Conservation (phyloP, 495 filamentous ascomycete species). For the Hypoxylon perforatum region DNA sequence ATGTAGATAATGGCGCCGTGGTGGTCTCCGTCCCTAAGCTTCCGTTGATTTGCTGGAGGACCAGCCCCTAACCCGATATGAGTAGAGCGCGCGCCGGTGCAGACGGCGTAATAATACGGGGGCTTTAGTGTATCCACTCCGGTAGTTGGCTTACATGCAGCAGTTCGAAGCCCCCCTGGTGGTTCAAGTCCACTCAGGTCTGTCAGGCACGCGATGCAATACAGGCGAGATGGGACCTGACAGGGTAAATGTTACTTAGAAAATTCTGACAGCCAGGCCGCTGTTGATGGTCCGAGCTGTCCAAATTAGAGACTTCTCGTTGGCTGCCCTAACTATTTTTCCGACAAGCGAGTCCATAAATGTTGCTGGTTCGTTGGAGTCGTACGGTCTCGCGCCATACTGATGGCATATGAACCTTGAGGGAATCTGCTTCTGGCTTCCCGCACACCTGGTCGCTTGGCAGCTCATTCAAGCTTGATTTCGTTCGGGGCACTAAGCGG, state of each 20-base stretch:
- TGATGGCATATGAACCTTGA: not conserved
- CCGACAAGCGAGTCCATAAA: not conserved
- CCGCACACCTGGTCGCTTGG: slow-evolving; percentile 1
- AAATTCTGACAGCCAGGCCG: no score
- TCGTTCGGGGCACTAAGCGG: slow-evolving; percentile 6
- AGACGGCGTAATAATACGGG: slow-evolving; percentile 17
- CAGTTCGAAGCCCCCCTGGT: not conserved
- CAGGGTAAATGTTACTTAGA: no score
- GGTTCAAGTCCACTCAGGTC: slow-evolving; percentile 1
- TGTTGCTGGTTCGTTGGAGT: not conserved
- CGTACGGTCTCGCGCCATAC: not conserved
- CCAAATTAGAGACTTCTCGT: no score
- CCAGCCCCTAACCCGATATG: slow-evolving; percentile 9
- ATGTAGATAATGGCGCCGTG: slow-evolving; percentile 28
- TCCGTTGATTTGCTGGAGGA: slow-evolving; percentile 19
- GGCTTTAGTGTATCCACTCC: slow-evolving; percentile 5
- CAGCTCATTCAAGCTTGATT: slow-evolving; percentile 1
- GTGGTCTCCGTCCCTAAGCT: slow-evolving; percentile 12
- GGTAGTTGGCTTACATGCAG: slow-evolving; percentile 28
- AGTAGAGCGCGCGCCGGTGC: slow-evolving; percentile 1
- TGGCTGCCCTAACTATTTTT: not conserved
- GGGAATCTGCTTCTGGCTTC: slow-evolving; percentile 4
- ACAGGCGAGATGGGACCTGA: no score
- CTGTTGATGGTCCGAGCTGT: no score
- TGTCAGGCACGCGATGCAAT: no score